These are phyloP conservation scores for Rhodamnia argentea DNA, from an alignment of 345 rosid genomes.

Conservation along the genomic window DNA sequence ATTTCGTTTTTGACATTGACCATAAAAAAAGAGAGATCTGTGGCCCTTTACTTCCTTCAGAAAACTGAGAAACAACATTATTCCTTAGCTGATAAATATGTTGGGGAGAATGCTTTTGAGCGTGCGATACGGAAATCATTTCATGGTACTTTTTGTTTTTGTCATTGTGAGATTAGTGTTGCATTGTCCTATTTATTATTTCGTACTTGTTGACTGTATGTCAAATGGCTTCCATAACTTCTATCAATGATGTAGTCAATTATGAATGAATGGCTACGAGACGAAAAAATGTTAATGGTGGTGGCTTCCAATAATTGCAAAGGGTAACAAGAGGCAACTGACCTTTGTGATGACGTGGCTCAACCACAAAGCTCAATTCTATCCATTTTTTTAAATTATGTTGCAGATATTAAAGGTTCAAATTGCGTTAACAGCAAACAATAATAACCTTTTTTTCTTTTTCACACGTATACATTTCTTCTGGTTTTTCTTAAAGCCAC, in stretches of 20 bases:
- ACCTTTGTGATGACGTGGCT: background rate
- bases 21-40: background rate
- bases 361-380: background rate
- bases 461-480: background rate
- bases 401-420: background rate
- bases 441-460: background rate
- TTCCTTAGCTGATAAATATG: constrained; percentile 18
- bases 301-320: background rate
- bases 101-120: constrained; percentile 49
- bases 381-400: background rate
- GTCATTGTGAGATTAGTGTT: background rate
- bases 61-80: background rate
- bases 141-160: constrained; percentile 42
- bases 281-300: background rate
- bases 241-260: too few species aligned
- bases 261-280: too few species aligned
- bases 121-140: constrained; percentile 76
- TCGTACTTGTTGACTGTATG: background rate
- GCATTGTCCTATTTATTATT: background rate
- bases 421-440: background rate
- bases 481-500: background rate
- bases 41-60: background rate
- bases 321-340: background rate
- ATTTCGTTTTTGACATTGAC: background rate
- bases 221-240: background rate